phyloP scores from a whole-genome alignment of 129 eudicot species.

The Saussurea involucrata region DNA sequence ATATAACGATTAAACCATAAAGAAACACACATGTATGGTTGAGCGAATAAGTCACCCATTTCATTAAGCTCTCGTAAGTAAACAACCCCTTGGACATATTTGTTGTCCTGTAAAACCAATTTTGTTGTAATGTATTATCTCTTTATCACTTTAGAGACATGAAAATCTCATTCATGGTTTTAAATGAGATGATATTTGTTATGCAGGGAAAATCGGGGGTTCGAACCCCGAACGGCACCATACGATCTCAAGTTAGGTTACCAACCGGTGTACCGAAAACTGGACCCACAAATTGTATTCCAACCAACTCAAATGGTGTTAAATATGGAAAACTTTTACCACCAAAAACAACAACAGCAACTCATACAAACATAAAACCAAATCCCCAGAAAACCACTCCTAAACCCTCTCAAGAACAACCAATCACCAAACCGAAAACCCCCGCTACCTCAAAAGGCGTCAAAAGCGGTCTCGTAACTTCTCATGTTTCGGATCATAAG shows the following conservation, averaged over 20 bases:
- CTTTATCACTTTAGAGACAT: not conserved
- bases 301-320: constrained; percentile 38
- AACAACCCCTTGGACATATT: not conserved
- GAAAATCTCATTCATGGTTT: not conserved
- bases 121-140: not conserved
- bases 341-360: constrained; percentile 19
- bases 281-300: constrained; percentile 33
- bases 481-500: constrained; percentile 17
- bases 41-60: not conserved
- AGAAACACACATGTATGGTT: not conserved
- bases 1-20: too few relatives aligned
- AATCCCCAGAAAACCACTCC: constrained; percentile 20
- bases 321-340: constrained; percentile 34
- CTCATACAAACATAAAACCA: constrained; percentile 30
- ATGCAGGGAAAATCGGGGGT: constrained; percentile 55
- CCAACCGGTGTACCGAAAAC: constrained; percentile 25
- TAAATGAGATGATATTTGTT: not conserved
- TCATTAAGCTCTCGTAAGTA: not conserved
- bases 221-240: constrained; percentile 41
- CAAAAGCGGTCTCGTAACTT: constrained; percentile 7
- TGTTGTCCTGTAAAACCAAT: not conserved
- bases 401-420: constrained; percentile 29
- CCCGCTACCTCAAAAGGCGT: not conserved
- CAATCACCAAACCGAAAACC: constrained; percentile 15
- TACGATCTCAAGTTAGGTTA: constrained; percentile 34